Conservation (phyloP, 495 filamentous ascomycete species). For the Lasiosphaeriaceae sp. region DNA sequence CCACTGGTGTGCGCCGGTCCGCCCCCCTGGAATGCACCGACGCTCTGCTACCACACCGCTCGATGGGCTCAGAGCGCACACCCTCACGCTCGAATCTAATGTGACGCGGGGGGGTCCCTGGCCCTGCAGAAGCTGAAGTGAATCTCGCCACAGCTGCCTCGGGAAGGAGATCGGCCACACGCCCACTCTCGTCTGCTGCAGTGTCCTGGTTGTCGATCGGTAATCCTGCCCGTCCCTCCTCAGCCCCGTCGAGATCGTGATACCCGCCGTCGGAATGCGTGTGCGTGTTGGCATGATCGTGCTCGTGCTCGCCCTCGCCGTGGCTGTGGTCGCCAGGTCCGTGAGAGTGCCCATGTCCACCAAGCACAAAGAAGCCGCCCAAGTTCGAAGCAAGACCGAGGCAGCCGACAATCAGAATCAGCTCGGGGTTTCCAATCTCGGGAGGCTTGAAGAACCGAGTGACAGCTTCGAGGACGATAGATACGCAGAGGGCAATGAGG, state of each 20-base stretch:
- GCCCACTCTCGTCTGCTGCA: slow-evolving; percentile 34
- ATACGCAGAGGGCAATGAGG: slow-evolving; percentile 88
- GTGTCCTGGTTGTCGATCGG: slow-evolving; percentile 11
- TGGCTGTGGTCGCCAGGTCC: slow-evolving; percentile 52
- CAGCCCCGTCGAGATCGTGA: slow-evolving; percentile 23
- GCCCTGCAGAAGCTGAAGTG: slow-evolving; percentile 16
- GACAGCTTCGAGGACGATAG: slow-evolving; percentile 92
- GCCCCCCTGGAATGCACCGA: slow-evolving; percentile 34
- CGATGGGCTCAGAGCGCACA: slow-evolving; percentile 10
- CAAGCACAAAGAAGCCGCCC: slow-evolving; percentile 81
- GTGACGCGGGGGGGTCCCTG: slow-evolving; percentile 29
- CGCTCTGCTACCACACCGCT: slow-evolving; percentile 28
- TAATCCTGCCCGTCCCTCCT: slow-evolving; percentile 24
- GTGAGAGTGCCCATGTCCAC: slow-evolving; percentile 89
- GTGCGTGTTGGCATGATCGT: slow-evolving; percentile 53
- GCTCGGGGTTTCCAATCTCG: slow-evolving; percentile 71
- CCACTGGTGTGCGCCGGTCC: slow-evolving; percentile 51
- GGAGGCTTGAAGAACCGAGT: slow-evolving; percentile 86
- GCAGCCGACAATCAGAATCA: slow-evolving; percentile 85
- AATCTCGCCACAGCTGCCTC: slow-evolving; percentile 36
- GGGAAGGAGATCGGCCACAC: slow-evolving; percentile 41
- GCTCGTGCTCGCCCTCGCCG: slow-evolving; percentile 38
- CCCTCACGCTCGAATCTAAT: slow-evolving; percentile 27
- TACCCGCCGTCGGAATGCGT: slow-evolving; percentile 32
- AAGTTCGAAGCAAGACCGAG: slow-evolving; percentile 86